Conservation (phyloP, 2,329 filamentous ascomycete genomes). For the Alternaria sp. region DNA sequence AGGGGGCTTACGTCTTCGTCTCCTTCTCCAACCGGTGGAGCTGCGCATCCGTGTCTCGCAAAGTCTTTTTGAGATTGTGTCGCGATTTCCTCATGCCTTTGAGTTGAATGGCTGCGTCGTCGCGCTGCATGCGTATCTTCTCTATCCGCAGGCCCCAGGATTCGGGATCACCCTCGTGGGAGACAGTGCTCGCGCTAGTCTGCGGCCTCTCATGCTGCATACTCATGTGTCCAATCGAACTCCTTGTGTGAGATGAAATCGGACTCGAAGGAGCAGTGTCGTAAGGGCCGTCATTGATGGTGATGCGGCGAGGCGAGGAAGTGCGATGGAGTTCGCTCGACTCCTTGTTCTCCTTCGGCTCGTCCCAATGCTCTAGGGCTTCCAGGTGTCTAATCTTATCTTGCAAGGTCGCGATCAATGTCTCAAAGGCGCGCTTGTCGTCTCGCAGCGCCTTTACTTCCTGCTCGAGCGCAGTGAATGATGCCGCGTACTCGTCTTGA, state of each 20-base stretch:
- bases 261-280: slow-evolving; percentile 17
- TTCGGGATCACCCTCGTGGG: slow-evolving; percentile 28
- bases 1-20: slow-evolving; percentile 24
- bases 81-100: slow-evolving; percentile 40
- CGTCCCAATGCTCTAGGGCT: slow-evolving; percentile 28
- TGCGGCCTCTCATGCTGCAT: slow-evolving; percentile 21
- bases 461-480: slow-evolving; percentile 35
- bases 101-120: slow-evolving; percentile 43
- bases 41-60: slow-evolving; percentile 42
- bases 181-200: slow-evolving; percentile 26
- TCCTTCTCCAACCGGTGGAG: slow-evolving; percentile 40
- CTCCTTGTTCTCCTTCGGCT: background rate
- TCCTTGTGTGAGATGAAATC: slow-evolving; percentile 12
- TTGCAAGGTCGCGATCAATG: slow-evolving; percentile 37
- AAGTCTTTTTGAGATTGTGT: slow-evolving; percentile 35
- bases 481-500: slow-evolving; percentile 31
- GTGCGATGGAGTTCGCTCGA: slow-evolving; percentile 12
- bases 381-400: slow-evolving; percentile 39
- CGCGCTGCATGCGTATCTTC: slow-evolving; percentile 39
- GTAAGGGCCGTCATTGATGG: slow-evolving; percentile 14
- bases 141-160: slow-evolving; percentile 44
- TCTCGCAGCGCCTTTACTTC: slow-evolving; percentile 37
- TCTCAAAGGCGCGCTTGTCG: slow-evolving; percentile 40
- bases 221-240: slow-evolving; percentile 16
- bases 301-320: slow-evolving; percentile 14